Evolutionary conservation across 495 filamentous ascomycete genomes (phyloP), one percentile per base, ranked within the genome.

Genomic region (Tuber umbilicatum): DNA sequence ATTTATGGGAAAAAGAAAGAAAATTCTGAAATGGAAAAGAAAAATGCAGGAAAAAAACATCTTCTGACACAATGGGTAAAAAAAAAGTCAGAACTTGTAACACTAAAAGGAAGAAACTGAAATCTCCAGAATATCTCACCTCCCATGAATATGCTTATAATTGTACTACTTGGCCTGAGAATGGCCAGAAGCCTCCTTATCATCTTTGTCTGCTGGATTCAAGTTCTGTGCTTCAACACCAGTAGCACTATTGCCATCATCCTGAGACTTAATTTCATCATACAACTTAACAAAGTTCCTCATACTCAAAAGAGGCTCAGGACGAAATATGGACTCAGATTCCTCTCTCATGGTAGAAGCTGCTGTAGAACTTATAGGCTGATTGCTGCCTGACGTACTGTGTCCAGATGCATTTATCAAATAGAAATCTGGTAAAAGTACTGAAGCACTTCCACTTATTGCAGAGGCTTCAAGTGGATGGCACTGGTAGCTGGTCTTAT

Each of bases 401-500:
- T 64, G 27, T 16, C 35, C 12, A 12, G 55, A 4, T 4, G 10
- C 1, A 3, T 17, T 14, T 0, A 31, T 5, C 55, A 12, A 7
- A 17, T 10, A 12, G 27, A 7, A 31, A 19, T 16, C 27, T 1
- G 27, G 27, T 64, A 3, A 27, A 2, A 19, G 27, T 3, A 2
- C n/a, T 5, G n/a, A 10, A 4, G 50, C n/a, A 60, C 23, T 14
- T 9, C 50, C 23, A 3, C n/a, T 21, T 12, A n/a, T n/a, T n/a
- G n/a, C n/a, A n/a, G n/a, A n/a, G n/a, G n/a, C n/a, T n/a, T 1
- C 3, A 1, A n/a, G n/a, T 2, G 12, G 1, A 10, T 60, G 1
- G 10, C 2, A n/a, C 2, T 3, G n/a, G 10, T 31, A 0, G n/a
- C n/a, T 31, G 12, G 2, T n/a, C 16, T 14, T 27, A 16, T 3